Evolutionary conservation across 1,284 basidiomycete species (phyloP), one percentile per base, ranked within the genome.

Genomic region (Leccinum subfulvum): DNA sequence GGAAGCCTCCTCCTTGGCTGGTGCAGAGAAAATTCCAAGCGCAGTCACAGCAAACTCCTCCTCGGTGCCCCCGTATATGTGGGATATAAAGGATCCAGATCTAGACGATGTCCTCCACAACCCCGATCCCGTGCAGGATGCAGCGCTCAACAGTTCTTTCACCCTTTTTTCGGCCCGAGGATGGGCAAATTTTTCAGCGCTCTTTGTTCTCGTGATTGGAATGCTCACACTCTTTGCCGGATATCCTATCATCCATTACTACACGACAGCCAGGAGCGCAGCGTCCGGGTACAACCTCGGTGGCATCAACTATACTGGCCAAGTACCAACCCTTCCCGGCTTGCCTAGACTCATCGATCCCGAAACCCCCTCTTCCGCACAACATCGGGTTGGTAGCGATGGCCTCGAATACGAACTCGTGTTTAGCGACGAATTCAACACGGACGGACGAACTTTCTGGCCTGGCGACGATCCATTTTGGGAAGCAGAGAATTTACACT

Each of bases 401-500:
- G 91, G 92, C 3, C 80, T 86, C 60, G 75, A 81, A n/a, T 95
- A 92, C 76, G 81, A 89, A 64, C 84, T 98, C 35, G 89, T 95
- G 2, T 96, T 95, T 75, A 94, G 90, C 62, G 96, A 98, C 76
- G 96, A 98, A 77, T 97, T 97, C 75, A 88, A 96, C 57, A 78
- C 71, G 6, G 87, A 90, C 35, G 95, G 93, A 7, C 82, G 90
- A 39, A 83, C 89, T 2, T 92, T 92, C 71, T 92, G 84, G 75
- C 88, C 90, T 14, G 90, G 90, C 2, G 90, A 92, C 66, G 90
- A 92, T 75, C 83, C 90, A 11, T 92, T 80, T 71, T 92, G 90
- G 90, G 89, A 90, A 72, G 90, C 87, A 44, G 83, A 80, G 11
- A 82, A 92, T 68, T 72, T 90, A 33, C 82, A 90, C 71, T 91